Evolutionary conservation across 192 early-diverging fungal genomes (phyloP).

Genomic region (Cladochytrium replicatum): DNA sequence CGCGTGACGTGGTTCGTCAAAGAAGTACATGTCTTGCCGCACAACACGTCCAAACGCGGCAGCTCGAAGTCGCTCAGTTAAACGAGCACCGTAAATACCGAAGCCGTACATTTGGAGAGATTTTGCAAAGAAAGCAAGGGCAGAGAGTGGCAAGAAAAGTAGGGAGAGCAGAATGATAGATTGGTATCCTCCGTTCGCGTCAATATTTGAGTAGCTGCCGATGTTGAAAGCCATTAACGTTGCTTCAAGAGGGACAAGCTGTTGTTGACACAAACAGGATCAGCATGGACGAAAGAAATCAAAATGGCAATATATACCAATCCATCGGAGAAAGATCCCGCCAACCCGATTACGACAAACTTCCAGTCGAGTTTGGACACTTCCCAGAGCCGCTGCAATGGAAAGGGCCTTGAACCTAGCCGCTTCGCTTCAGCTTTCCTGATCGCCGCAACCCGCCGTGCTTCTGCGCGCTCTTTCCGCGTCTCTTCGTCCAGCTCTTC

Average conservation of each 20-base stretch:
- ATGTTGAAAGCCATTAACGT: neutral
- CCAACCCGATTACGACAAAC: constrained; percentile 43
- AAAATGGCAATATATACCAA: constrained; percentile 65
- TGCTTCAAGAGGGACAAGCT: too few relatives aligned
- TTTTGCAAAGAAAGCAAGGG: constrained; percentile 44
- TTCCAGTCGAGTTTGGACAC: constrained; percentile 30
- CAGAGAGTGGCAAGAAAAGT: constrained; percentile 52
- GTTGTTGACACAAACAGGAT: too few relatives aligned
- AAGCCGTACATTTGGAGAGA: constrained; percentile 51
- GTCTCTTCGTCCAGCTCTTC: neutral
- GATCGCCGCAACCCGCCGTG: too few relatives aligned
- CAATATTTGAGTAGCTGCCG: constrained; percentile 1
- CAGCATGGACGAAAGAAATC: too few relatives aligned
- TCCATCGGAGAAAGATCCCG: constrained; percentile 58
- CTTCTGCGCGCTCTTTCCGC: too few relatives aligned
- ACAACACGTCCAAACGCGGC: constrained; percentile 64
- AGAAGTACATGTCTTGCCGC: constrained; percentile 81
- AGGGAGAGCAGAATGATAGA: constrained; percentile 33
- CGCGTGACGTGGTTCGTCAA: too few relatives aligned
- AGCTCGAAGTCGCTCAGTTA: constrained; percentile 46
- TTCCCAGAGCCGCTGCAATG: constrained; percentile 16
- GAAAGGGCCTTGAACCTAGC: too few relatives aligned
- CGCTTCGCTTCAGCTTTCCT: too few relatives aligned
- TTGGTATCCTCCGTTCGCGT: constrained; percentile 22
- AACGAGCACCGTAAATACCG: constrained; percentile 50